Evolutionary conservation across 164 flowering plant species (phyloP).

Genomic region (Tinospora cordifolia): DNA sequence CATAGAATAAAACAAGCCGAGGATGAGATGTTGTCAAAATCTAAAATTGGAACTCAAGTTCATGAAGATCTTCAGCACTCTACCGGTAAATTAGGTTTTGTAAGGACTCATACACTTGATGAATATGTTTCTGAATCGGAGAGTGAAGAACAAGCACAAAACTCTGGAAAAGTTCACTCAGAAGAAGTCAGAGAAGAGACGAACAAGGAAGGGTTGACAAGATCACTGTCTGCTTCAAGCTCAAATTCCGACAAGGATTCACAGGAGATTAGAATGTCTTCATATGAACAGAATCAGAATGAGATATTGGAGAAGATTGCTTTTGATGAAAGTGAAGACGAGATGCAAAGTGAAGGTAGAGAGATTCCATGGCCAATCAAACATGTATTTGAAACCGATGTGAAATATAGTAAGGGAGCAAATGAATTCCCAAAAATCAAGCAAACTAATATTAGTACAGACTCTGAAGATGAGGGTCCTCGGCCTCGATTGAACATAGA

Average conservation of each 20-base stretch:
- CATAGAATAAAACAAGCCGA: constrained; percentile 12
- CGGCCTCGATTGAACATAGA: constrained; percentile 16
- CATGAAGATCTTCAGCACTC: constrained; percentile 4
- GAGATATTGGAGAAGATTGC: constrained; percentile 23
- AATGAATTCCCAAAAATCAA: constrained; percentile 5
- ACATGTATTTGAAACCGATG: not conserved
- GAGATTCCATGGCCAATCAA: constrained; percentile 2
- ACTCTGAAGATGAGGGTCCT: constrained; percentile 5
- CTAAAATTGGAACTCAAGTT: constrained; percentile 6
- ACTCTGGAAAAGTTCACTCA: not conserved
- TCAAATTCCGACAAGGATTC: constrained; percentile 30
- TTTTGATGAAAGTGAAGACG: constrained; percentile 36
- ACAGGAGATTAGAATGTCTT: too few species aligned
- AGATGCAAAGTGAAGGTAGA: constrained; percentile 12
- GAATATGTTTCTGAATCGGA: constrained; percentile 18
- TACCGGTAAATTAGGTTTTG: constrained; percentile 6
- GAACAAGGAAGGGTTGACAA: constrained; percentile 16
- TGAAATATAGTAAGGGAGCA: not conserved
- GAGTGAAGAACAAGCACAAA: constrained; percentile 15
- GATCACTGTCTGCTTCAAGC: constrained; percentile 30
- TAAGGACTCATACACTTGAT: constrained; percentile 15
- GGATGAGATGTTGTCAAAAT: not conserved
- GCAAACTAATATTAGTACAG: not conserved
- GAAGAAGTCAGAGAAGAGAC: constrained; percentile 14
- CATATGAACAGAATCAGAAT: too few species aligned